These are phyloP conservation scores for Thalassiosira hispida DNA, from an alignment of 352 stramenopile genomes.

Conservation along the genomic window DNA sequence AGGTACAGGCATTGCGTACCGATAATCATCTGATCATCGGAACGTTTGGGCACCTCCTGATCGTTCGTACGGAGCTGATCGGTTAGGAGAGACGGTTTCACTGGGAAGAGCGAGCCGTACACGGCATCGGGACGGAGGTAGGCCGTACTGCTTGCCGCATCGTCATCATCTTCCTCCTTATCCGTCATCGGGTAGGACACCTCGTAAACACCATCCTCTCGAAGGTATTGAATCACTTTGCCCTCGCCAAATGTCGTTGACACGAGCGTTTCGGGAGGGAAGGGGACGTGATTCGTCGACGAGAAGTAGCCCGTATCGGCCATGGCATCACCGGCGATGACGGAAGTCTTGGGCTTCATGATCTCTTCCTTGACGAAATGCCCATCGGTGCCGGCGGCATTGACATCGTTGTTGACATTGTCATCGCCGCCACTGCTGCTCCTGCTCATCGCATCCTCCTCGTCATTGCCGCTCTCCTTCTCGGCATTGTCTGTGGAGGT, in stretches of 20 bases:
- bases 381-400: conserved; percentile 4
- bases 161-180: conserved; percentile 19
- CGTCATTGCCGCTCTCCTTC: conserved; percentile 54
- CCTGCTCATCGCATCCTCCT: conserved; percentile 46
- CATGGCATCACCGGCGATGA: not conserved
- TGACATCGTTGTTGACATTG: conserved; percentile 33
- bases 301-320: conserved; percentile 32
- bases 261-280: conserved; percentile 67
- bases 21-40: conserved; percentile 76
- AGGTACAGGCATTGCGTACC: conserved; percentile 85
- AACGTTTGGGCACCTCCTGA: conserved; percentile 56
- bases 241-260: conserved; percentile 78
- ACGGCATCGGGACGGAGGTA: conserved; percentile 69
- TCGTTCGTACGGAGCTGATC: conserved; percentile 74
- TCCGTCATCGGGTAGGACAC: conserved; percentile 37
- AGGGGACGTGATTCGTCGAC: conserved; percentile 69
- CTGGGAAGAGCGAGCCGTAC: conserved; percentile 71
- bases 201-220: conserved; percentile 65
- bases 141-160: conserved; percentile 32
- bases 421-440: conserved; percentile 38
- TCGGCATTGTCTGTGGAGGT: conserved; percentile 59
- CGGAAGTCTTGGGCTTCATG: conserved; percentile 17
- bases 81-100: conserved; percentile 73
- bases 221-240: conserved; percentile 64
- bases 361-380: conserved; percentile 63